Conservation (phyloP, 164 flowering plant species). For the Nymphaea colorata region DNA sequence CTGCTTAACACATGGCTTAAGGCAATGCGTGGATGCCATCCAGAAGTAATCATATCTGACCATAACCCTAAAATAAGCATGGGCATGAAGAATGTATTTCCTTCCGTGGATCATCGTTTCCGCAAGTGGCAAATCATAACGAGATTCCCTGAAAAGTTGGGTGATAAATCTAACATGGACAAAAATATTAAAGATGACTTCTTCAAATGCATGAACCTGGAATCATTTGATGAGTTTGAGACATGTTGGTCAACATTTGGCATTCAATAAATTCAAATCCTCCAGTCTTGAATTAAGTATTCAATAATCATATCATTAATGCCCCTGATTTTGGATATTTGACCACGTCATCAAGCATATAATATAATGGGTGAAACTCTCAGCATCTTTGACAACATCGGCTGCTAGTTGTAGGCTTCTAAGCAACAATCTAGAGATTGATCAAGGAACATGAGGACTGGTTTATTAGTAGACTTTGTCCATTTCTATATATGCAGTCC, state of each 20-base stretch:
- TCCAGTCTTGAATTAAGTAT: too few relatives aligned
- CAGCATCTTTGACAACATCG: too few relatives aligned
- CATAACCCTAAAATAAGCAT: background rate
- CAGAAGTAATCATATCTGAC: background rate
- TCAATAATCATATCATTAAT: too few relatives aligned
- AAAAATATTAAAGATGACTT: slow-evolving; percentile 5
- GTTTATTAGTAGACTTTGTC: too few relatives aligned
- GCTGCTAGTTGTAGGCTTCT: too few relatives aligned
- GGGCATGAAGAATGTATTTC: background rate
- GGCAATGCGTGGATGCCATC: background rate
- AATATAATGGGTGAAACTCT: too few relatives aligned
- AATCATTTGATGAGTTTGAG: background rate
- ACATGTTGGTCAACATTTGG: background rate
- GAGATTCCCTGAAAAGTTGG: background rate
- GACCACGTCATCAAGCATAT: too few relatives aligned
- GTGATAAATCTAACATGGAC: background rate
- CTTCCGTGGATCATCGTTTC: background rate
- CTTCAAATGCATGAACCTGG: slow-evolving; percentile 1
- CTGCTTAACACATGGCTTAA: background rate
- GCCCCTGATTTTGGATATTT: too few relatives aligned
- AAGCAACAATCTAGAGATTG: too few relatives aligned
- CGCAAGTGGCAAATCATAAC: background rate
- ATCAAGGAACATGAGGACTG: too few relatives aligned
- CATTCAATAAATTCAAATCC: too few relatives aligned
- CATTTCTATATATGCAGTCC: too few relatives aligned